These are phyloP conservation scores for Eutypa lata DNA, from an alignment of 2,329 filamentous ascomycete species.

Conservation along the genomic window DNA sequence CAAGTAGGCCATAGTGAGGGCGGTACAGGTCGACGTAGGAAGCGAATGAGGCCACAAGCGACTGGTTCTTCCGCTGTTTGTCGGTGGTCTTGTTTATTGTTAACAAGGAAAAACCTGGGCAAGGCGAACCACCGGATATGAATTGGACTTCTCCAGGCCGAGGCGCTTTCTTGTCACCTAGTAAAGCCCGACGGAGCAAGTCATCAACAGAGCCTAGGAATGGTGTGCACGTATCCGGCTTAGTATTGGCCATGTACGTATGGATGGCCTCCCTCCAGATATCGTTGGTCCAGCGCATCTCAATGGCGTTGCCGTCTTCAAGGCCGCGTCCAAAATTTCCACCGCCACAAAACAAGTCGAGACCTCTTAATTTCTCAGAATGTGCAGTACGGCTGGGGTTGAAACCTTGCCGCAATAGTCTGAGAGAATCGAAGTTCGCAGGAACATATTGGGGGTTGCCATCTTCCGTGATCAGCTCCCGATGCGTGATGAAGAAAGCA, in stretches of 20 bases:
- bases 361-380: slow-evolving; percentile 46
- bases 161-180: slow-evolving; percentile 50
- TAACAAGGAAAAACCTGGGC: slow-evolving; percentile 68
- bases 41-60: slow-evolving; percentile 72
- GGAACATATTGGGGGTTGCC: slow-evolving; percentile 28
- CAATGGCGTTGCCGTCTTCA: slow-evolving; percentile 65
- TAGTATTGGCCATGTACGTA: slow-evolving; percentile 68
- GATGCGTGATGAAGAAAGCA: slow-evolving; percentile 59
- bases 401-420: slow-evolving; percentile 51
- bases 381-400: slow-evolving; percentile 36
- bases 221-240: slow-evolving; percentile 40
- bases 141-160: slow-evolving; percentile 63
- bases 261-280: slow-evolving; percentile 61
- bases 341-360: slow-evolving; percentile 76
- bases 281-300: slow-evolving; percentile 68
- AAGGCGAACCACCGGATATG: slow-evolving; percentile 72
- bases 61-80: slow-evolving; percentile 65
- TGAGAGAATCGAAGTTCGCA: slow-evolving; percentile 27
- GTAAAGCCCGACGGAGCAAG: slow-evolving; percentile 54
- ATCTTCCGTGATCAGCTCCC: slow-evolving; percentile 23
- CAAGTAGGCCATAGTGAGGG: slow-evolving; percentile 71
- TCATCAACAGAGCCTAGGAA: slow-evolving; percentile 74
- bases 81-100: slow-evolving; percentile 56
- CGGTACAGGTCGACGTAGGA: slow-evolving; percentile 72
- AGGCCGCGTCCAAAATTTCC: slow-evolving; percentile 75